Base-by-base conservation (phyloP, 371 early-diverging fungal genomes). In the Apophysomyces variabilis region DNA sequence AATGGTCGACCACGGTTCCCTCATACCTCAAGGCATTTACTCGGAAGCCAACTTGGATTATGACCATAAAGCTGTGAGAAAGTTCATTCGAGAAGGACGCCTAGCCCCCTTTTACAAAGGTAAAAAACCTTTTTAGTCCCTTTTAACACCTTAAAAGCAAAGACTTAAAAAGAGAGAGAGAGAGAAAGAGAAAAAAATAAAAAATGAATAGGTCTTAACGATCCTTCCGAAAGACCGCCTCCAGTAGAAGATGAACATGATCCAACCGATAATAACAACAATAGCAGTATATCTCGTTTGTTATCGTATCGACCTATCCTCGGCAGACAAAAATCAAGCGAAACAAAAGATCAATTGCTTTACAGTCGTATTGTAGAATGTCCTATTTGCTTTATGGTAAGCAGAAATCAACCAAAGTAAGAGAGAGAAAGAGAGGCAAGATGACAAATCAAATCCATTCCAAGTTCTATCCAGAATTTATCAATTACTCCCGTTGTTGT, bases 321-420 rank as follows among this genome's bases (percentile, higher is more conserved):
- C 66, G 69, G 70, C 8, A 16, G 54, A 21, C 21, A 35, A 26
- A 50, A 50, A 50, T 4, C 21, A 50, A 26, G 21, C 35, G 54
- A 50, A 50, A 21, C 54, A 0, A 50, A 50, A 50, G 54, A 50
- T 16, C 57, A n/a, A 46, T 14, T 57, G 65, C 69, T 73, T 57
- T 79, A 79, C 62, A 73, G 72, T 37, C 78, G 79, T 18, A 83
- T 87, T 37, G 67, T 92, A 57, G 96, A 96, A 72, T 95, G 96
- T 65, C 96, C 96, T 1, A 95, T 96, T 60, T 96, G 96, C 64
- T 95, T 96, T 67, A 74, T 96, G 86, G 91, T 92, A 83, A 75
- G 77, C 61, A 36, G 11, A 45, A 26, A 26, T 1, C 32, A 26
- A 26, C 32, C 32, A 26, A 26, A 26, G 32, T 26, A 26, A 26